Conservation (phyloP, 2,329 filamentous ascomycete species). For the Claviceps humidiphila region DNA sequence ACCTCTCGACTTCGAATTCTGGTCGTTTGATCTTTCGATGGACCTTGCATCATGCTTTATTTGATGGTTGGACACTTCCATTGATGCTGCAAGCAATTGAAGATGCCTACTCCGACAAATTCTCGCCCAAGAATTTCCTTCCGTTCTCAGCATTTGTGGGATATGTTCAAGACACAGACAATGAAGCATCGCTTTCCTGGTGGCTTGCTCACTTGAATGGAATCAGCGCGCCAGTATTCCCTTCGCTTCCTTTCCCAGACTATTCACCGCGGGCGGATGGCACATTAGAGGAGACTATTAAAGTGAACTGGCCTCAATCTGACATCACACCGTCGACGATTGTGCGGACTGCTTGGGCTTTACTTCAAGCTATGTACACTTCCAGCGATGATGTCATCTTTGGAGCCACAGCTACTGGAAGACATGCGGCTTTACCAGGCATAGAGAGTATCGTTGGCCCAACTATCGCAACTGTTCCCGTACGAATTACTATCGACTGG, state of each 20-base stretch:
- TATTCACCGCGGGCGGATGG: conserved; percentile 30
- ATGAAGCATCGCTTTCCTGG: background rate
- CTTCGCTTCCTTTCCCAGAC: conserved; percentile 27
- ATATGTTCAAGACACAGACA: background rate
- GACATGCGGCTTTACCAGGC: no score
- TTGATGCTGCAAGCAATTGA: conserved; percentile 24
- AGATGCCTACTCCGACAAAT: conserved; percentile 6
- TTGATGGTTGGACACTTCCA: conserved; percentile 33
- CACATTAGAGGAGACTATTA: conserved; percentile 14
- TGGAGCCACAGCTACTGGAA: background rate
- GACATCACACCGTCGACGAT: no score
- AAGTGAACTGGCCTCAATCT: no score
- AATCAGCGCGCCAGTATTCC: conserved; percentile 14
- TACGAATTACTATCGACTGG: no score
- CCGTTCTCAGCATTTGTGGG: conserved; percentile 21
- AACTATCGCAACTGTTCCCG: background rate
- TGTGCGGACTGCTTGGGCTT: no score
- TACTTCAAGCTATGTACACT: no score
- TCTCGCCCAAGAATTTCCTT: background rate
- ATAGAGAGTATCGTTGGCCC: conserved; percentile 9
- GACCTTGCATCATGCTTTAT: conserved; percentile 34
- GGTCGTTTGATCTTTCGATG: conserved; percentile 24
- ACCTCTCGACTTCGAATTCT: conserved; percentile 14
- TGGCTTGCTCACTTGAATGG: background rate
- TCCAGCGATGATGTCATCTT: no score